Evolutionary conservation across 148 eudicot genomes (phyloP), one percentile per base, ranked within the genome.

Genomic region (Euryodendron excelsum): DNA sequence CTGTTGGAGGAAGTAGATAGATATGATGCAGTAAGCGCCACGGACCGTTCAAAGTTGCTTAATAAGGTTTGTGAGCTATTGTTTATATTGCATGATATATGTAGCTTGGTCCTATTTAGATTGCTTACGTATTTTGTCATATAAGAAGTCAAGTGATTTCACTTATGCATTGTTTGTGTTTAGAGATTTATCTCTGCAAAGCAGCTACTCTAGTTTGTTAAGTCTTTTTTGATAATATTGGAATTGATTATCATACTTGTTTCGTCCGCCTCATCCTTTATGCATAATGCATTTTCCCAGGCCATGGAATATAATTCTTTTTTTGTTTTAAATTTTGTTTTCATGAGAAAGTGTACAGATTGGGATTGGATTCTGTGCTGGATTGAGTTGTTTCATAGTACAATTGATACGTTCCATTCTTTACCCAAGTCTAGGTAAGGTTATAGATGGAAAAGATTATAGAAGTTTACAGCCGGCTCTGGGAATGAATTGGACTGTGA

Each of bases 1-100:
- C 80, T 87, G 69, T 80, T 93, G 76, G 86, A 83, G 79, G 87
- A 82, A 77, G 90, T 83, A 27, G 81, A 78, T 79, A 84, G 74
- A 37, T 80, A 80, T 87, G 90, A 82, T 20, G 72, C 78, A n/a
- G 87, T 86, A 76, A 80, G 84, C 62, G 78, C 82, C 69, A 45
- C 73, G 10, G 85, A 81, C 56, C 85, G 79, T 39, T 78, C 89
- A 45, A 86, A 85, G 77, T 67, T 81, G 80, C 79, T 91, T 73
- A 76, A 78, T 63, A 86, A 87, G 93, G 95, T 89, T 50, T 68
- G 75, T 64, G 23, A 71, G 50, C 64, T 52, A 15, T 25, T 52
- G 18, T 27, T 58, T 41, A 30, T 63, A 7, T 21, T 41, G 45
- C 76, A 72, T 72, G 59, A 21, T 25, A 53, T 34, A 10, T 33